Percentiles rank a stretch among this genome's conserved stretches.
Evolutionary conservation across 805 yeast species (phyloP).

Genomic region (Saccharomycopsis fodiens): DNA sequence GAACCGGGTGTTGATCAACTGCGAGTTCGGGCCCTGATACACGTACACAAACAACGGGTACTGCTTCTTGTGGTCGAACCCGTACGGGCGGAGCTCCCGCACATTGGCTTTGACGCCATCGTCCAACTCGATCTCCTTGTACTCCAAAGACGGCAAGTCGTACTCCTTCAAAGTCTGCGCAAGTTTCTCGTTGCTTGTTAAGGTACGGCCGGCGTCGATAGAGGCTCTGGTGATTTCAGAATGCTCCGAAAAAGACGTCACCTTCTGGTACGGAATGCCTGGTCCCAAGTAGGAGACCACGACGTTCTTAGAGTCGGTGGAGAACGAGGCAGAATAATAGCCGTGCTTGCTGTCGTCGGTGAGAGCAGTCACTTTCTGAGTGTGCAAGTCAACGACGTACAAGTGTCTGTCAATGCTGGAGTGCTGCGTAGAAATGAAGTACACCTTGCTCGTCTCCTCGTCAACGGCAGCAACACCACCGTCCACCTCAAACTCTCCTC

Average conservation of each 20-base stretch:
- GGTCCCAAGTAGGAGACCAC: conserved; percentile 76
- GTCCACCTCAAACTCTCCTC: conserved; percentile 89
- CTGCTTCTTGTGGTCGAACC: conserved; percentile 46
- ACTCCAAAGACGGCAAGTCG: conserved; percentile 49
- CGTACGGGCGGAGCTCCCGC: conserved; percentile 69
- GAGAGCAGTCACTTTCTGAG: conserved; percentile 32
- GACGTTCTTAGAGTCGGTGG: conserved; percentile 69
- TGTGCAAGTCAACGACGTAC: conserved; percentile 55
- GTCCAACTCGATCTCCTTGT: conserved; percentile 45
- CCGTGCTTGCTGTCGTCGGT: conserved; percentile 53
- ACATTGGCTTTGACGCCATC: conserved; percentile 49
- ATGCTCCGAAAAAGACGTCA: conserved; percentile 44
- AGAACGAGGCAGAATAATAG: conserved; percentile 65
- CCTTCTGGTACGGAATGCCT: conserved; percentile 65
- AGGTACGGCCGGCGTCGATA: conserved; percentile 30
- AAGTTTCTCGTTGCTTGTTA: conserved; percentile 42
- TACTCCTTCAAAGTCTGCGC: conserved; percentile 33
- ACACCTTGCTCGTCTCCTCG: conserved; percentile 39
- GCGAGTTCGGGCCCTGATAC: conserved; percentile 96
- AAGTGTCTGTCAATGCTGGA: conserved; percentile 81
- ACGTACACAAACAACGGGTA: conserved; percentile 82
- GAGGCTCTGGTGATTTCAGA: conserved; percentile 23
- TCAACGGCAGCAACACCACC: conserved; percentile 62
- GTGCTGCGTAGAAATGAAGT: conserved; percentile 64
- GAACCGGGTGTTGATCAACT: conserved; percentile 60